Conservation (phyloP, 805 yeast species). For the Babjeviella inositovora region DNA sequence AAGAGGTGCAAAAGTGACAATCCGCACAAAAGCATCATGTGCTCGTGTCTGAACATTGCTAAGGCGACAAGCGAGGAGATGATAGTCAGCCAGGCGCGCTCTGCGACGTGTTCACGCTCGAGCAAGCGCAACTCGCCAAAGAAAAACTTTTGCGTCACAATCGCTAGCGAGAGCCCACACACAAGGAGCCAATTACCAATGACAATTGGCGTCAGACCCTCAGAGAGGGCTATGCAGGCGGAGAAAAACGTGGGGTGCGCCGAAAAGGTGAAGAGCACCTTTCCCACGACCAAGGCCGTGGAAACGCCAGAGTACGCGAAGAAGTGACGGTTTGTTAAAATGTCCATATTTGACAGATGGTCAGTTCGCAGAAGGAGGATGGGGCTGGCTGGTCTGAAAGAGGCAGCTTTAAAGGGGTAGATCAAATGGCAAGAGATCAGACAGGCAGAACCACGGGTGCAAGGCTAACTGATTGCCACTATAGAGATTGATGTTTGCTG, state of each 20-base stretch:
- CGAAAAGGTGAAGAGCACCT: conserved; percentile 1
- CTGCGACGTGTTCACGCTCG: conserved; percentile 65
- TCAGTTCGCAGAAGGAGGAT: too few species aligned
- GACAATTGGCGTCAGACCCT: conserved; percentile 3
- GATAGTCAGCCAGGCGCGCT: conserved; percentile 44
- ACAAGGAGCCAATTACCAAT: conserved; percentile 7
- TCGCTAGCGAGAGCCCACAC: conserved; percentile 18
- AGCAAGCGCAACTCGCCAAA: conserved; percentile 66
- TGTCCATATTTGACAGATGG: too few species aligned
- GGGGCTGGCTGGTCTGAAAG: too few species aligned
- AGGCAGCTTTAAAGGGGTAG: too few species aligned
- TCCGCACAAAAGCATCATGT: conserved; percentile 22
- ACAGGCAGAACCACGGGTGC: too few species aligned
- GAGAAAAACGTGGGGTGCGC: conserved; percentile 1
- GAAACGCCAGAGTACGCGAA: neutral
- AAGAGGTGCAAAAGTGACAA: conserved; percentile 20
- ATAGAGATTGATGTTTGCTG: too few species aligned
- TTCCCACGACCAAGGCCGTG: conserved; percentile 6
- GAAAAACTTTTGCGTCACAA: conserved; percentile 29
- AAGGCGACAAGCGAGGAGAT: conserved; percentile 45
- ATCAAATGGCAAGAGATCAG: too few species aligned
- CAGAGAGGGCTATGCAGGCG: conserved; percentile 1
- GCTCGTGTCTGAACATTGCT: conserved; percentile 32
- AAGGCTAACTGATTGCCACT: too few species aligned
- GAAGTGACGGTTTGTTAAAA: neutral